Evolutionary conservation across 2,329 filamentous ascomycete genomes (phyloP).

Genomic region (Albifimbria verrucaria): DNA sequence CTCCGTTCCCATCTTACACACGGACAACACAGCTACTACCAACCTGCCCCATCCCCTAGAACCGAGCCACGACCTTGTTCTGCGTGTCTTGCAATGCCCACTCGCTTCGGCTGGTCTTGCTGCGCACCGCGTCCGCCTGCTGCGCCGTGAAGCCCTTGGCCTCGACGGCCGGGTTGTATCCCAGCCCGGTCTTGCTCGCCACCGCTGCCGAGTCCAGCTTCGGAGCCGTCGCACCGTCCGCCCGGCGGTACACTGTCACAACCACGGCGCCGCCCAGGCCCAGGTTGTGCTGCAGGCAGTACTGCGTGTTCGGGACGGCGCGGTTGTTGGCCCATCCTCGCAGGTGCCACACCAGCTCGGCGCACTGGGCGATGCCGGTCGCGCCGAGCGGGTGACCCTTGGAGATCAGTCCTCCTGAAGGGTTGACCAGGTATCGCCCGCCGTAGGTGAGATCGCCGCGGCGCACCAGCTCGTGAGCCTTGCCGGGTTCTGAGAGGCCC

Average conservation of each 20-base stretch:
- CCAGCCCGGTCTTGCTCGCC: slow-evolving; percentile 64
- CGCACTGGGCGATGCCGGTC: slow-evolving; percentile 92
- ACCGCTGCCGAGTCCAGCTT: slow-evolving; percentile 61
- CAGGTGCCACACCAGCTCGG: slow-evolving; percentile 92
- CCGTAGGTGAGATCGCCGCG: slow-evolving; percentile 89
- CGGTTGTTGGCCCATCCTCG: slow-evolving; percentile 96
- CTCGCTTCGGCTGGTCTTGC: slow-evolving; percentile 59
- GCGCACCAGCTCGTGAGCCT: slow-evolving; percentile 88
- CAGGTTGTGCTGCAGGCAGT: slow-evolving; percentile 87
- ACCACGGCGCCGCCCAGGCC: slow-evolving; percentile 89
- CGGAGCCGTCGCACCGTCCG: slow-evolving; percentile 66
- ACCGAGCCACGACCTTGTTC: slow-evolving; percentile 37
- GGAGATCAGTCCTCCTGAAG: slow-evolving; percentile 89
- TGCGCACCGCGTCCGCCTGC: slow-evolving; percentile 70
- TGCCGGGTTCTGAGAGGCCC: slow-evolving; percentile 72
- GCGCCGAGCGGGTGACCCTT: slow-evolving; percentile 95
- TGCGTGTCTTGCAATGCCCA: slow-evolving; percentile 73
- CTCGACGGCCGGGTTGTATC: slow-evolving; percentile 89
- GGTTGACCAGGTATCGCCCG: slow-evolving; percentile 80
- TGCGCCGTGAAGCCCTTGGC: slow-evolving; percentile 82
- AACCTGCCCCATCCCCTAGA: slow-evolving; percentile 15
- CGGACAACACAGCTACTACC: no score
- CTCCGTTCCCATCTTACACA: no score
- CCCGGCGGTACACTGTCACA: slow-evolving; percentile 82
- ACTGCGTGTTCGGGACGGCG: slow-evolving; percentile 62